These are phyloP conservation scores for Chlamydomonas urium DNA, from an alignment of 139 green algal species.

Conservation along the genomic window DNA sequence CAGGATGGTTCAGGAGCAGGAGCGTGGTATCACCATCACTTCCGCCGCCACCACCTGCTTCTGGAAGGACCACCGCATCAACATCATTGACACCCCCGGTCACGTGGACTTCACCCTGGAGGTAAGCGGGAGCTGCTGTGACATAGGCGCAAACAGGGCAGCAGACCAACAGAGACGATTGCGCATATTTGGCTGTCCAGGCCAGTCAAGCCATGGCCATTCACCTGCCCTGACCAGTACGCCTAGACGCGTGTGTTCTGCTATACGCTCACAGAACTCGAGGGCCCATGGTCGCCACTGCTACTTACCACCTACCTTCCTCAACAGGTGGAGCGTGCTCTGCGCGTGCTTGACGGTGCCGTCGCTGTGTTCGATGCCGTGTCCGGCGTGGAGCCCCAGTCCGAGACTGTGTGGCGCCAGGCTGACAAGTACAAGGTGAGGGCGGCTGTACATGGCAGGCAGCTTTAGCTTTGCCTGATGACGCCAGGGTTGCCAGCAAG, in stretches of 20 bases:
- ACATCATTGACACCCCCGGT: slow-evolving; percentile 99
- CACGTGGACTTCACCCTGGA: slow-evolving; percentile 97
- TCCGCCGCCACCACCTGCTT: slow-evolving; percentile 94
- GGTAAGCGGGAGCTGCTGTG: slow-evolving; percentile 38
- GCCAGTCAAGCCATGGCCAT: too few species aligned
- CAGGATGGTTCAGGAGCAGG: slow-evolving; percentile 80
- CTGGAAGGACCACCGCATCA: slow-evolving; percentile 96
- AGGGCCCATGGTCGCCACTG: too few species aligned
- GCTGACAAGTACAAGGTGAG: slow-evolving; percentile 94
- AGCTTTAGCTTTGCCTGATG: too few species aligned
- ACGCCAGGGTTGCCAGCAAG: too few species aligned
- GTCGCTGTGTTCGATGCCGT: slow-evolving; percentile 95
- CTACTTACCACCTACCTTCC: too few species aligned
- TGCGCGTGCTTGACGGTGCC: slow-evolving; percentile 97
- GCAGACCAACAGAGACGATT: too few species aligned
- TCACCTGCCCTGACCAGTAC: too few species aligned
- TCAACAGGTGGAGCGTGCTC: slow-evolving; percentile 96
- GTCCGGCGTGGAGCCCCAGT: slow-evolving; percentile 96
- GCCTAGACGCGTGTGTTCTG: too few species aligned
- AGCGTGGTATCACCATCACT: slow-evolving; percentile 99
- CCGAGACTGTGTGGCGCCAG: slow-evolving; percentile 97
- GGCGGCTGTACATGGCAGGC: not conserved
- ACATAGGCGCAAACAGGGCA: too few species aligned
- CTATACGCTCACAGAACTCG: too few species aligned
- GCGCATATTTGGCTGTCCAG: too few species aligned